Conservation (phyloP, 2,329 filamentous ascomycete genomes). For the Botryotinia globosa region DNA sequence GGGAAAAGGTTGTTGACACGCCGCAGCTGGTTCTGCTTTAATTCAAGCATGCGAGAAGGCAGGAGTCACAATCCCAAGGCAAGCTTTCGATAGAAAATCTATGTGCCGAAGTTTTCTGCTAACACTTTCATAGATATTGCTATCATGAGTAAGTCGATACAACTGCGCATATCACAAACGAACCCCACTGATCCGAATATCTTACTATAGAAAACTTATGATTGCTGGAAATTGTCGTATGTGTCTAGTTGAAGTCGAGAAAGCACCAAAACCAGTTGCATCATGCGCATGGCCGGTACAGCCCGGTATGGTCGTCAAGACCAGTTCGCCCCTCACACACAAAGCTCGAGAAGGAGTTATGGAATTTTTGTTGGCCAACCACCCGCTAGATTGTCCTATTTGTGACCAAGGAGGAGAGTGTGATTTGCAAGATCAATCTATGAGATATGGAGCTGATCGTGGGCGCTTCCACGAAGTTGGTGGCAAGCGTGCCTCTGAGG, state of each 20-base stretch:
- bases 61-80: constrained; percentile 83
- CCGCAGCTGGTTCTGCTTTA: constrained; percentile 84
- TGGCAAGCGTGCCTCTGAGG: constrained; percentile 96
- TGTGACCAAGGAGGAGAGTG: constrained; percentile 99
- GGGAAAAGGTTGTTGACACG: constrained; percentile 41
- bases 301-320: constrained; percentile 98
- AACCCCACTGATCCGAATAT: constrained; percentile 29
- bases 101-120: constrained; percentile 24
- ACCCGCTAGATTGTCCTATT: constrained; percentile 93
- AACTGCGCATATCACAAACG: background rate
- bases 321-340: constrained; percentile 91
- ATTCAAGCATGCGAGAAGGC: constrained; percentile 99
- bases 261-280: constrained; percentile 92
- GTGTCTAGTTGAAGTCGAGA: constrained; percentile 98
- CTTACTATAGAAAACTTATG: constrained; percentile 75
- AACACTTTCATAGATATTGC: constrained; percentile 69
- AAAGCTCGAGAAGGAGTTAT: constrained; percentile 98
- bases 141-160: constrained; percentile 80
- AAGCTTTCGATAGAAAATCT: constrained; percentile 37
- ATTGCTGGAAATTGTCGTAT: constrained; percentile 99
- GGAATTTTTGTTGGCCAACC: constrained; percentile 96
- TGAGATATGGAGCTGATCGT: constrained; percentile 95
- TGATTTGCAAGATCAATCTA: constrained; percentile 98
- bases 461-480: constrained; percentile 94
- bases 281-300: constrained; percentile 99